Evolutionary conservation across 345 rosid genomes (phyloP), one percentile per base, ranked within the genome.

Genomic region (Dipteronia dyeriana): DNA sequence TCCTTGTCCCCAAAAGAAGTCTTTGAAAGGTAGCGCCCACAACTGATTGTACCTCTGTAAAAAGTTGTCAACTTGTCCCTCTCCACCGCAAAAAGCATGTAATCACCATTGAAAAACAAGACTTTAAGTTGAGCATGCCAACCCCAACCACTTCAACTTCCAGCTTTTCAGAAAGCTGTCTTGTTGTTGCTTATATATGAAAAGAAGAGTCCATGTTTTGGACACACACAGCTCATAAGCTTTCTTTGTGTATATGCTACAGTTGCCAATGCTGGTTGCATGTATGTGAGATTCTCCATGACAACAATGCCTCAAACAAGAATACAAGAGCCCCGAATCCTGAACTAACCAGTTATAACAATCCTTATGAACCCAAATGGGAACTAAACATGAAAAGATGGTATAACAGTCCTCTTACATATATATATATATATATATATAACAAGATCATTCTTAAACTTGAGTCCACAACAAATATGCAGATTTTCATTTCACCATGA

Each of bases 131-230:
- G 63, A 81, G 51, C 78, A 72, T 25, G 47, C 53, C 73, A 56
- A 41, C 20, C 77, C 43, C 70, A 47, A 41, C 20, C 76, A 57
- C 13, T 54, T 13, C 63, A 19, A 76, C 16, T 29, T 56, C 57
- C 84, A 64, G 79, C 82, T 78, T 82, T 74, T 63, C 29, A 13
- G 19, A 63, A 78, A 70, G 74, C 81, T 9, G 10, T 9, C 20
- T 23, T 51, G 4, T 26, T 23, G 60, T 4, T 20, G 71, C 57
- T n/a, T 79, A 43, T 70, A 31, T 79, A 41, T 70, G 43, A 65
- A 74, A 79, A 83, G 81, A 73, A 57, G 78, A 65, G 71, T 41
- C 72, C 51, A 74, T 13, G 19, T 5, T 31, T 31, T 22, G 20
- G 22, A n/a, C 22, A 56, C 61, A 19, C 9, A 41, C 20, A 34